phyloP scores from a whole-genome alignment of 2,329 filamentous ascomycete species.

The Aureobasidium subglaciale region DNA sequence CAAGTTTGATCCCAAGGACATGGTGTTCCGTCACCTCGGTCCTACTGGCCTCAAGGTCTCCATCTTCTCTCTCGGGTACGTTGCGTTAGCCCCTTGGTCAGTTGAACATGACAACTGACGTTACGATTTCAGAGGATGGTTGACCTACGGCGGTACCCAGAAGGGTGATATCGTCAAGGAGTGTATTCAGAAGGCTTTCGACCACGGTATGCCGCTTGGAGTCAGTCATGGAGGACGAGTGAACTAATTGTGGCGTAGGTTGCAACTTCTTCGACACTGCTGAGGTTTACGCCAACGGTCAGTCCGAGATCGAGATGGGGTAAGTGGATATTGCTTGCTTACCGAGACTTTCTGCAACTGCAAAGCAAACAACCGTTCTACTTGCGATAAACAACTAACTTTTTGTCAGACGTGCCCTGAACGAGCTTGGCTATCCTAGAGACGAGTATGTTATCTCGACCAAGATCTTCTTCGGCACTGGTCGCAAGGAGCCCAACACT shows the following conservation, averaged over 20 bases:
- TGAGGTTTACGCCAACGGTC: conserved; percentile 50
- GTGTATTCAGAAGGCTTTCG: conserved; percentile 43
- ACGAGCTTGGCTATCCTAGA: conserved; percentile 42
- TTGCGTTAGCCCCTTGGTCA: not conserved
- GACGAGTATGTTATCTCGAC: conserved; percentile 35
- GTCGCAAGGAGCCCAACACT: conserved; percentile 52
- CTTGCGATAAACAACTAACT: not conserved
- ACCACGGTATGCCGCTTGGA: conserved; percentile 27
- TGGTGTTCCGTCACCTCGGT: conserved; percentile 39
- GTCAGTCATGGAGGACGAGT: too few relatives aligned
- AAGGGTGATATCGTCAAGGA: conserved; percentile 45
- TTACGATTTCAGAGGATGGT: conserved; percentile 26
- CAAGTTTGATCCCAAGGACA: conserved; percentile 45
- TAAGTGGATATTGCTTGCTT: conserved; percentile 19
- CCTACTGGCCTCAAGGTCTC: conserved; percentile 42
- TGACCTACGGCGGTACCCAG: conserved; percentile 43
- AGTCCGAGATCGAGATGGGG: conserved; percentile 56
- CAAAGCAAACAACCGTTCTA: too few relatives aligned
- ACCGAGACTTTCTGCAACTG: not conserved
- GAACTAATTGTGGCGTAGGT: conserved; percentile 19
- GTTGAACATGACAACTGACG: not conserved
- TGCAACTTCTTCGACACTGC: conserved; percentile 47
- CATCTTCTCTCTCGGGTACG: not conserved
- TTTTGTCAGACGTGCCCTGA: conserved; percentile 29
- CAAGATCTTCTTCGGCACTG: conserved; percentile 49